Evolutionary conservation across 2,329 filamentous ascomycete genomes (phyloP), one percentile per base, ranked within the genome.

Genomic region (Trichoderma sp.): DNA sequence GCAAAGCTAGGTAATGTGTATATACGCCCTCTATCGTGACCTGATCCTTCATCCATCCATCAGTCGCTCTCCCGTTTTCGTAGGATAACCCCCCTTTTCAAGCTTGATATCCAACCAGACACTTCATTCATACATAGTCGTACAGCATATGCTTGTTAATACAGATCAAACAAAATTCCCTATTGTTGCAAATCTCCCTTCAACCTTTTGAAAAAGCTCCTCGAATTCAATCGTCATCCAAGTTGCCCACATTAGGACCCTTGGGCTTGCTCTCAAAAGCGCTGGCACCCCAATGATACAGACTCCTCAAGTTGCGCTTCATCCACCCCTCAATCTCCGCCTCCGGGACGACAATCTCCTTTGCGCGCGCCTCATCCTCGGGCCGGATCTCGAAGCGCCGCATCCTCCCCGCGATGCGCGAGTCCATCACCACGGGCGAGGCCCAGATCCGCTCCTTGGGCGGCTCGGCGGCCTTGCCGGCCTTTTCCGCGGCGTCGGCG

Each of bases 401-500:
- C 94, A 98, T 97, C 61, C 92, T 87, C 72, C 83, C 82, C 5
- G 85, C 85, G 67, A 97, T 88, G 44, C 93, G 85, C 14, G 86
- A 79, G 74, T 99, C 93, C 10, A 97, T 74, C 2, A 90, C 87
- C 60, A 97, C 80, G 12, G 88, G 85, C 62, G 89, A 86, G 9
- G 90, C 77, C 91, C 92, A 97, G 57, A 93, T 88, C 71, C 85
- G 86, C 77, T 93, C 91, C 68, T 81, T 82, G 64, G 82, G 80
- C 45, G 78, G 77, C 64, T 80, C 80, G 5, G 67, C 68, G 9
- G 73, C 67, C 30, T 73, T 79, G 71, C 75, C 82, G 76, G 71
- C 79, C 74, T 74, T 83, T 75, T 74, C 80, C 70, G 77, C 74
- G 71, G 78, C 76, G 66, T 76, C 73, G 58, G 72, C 67, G 30